Evolutionary conservation across 1,284 basidiomycete species (phyloP).

Genomic region (Boletellus deceptivus): DNA sequence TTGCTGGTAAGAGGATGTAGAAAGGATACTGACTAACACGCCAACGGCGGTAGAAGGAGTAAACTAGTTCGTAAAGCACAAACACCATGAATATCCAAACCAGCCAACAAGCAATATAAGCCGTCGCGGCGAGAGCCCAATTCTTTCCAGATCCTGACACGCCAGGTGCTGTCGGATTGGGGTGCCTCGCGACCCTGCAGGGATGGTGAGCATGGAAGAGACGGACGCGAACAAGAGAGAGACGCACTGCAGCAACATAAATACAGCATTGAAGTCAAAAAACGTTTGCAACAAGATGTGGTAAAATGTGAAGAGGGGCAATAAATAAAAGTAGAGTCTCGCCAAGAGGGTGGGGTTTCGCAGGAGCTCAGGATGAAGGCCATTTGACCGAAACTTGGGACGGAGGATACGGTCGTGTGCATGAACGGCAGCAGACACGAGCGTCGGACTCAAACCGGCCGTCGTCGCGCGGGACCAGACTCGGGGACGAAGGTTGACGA

Average conservation of each 20-base stretch:
- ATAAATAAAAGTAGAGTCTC: slow-evolving; percentile 62
- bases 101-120: slow-evolving; percentile 76
- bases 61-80: slow-evolving; percentile 76
- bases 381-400: slow-evolving; percentile 62
- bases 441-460: slow-evolving; percentile 46
- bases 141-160: slow-evolving; percentile 67
- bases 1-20: slow-evolving; percentile 3
- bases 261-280: slow-evolving; percentile 80
- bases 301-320: slow-evolving; percentile 64
- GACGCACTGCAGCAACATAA: slow-evolving; percentile 72
- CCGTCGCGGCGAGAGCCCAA: slow-evolving; percentile 76
- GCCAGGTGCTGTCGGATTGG: slow-evolving; percentile 63
- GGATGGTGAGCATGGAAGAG: slow-evolving; percentile 14
- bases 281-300: slow-evolving; percentile 74
- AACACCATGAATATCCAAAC: slow-evolving; percentile 76
- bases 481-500: slow-evolving; percentile 36
- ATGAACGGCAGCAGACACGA: slow-evolving; percentile 40
- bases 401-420: slow-evolving; percentile 40
- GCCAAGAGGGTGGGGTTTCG: slow-evolving; percentile 55
- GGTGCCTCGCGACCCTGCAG: slow-evolving; percentile 63
- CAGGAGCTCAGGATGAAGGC: slow-evolving; percentile 63
- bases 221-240: slow-evolving; percentile 4
- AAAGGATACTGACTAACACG: slow-evolving; percentile 66
- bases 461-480: slow-evolving; percentile 64
- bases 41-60: slow-evolving; percentile 79